phyloP scores from a whole-genome alignment of 495 filamentous ascomycete species.

The Aspergillus conjunctus region DNA sequence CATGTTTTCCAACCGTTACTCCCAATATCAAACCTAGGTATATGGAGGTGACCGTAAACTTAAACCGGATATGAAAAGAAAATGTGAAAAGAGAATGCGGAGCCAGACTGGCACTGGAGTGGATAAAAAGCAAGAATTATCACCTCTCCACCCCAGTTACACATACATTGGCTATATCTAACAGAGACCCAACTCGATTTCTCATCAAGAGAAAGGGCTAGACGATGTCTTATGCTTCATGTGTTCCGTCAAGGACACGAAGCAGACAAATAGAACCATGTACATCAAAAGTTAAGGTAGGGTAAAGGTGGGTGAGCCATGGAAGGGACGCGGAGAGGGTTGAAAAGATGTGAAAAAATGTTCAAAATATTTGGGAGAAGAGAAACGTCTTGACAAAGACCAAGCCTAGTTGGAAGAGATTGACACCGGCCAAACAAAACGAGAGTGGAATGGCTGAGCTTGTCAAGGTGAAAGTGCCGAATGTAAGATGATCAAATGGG shows the following conservation, averaged over 20 bases:
- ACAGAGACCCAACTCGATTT: not conserved
- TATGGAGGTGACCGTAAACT: not conserved
- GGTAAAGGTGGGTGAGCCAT: not conserved
- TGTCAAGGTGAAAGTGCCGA: conserved; percentile 10
- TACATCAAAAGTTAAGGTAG: conserved; percentile 2
- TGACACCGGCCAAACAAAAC: not conserved
- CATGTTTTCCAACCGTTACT: conserved; percentile 6
- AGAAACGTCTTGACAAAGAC: conserved; percentile 12
- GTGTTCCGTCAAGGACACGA: conserved; percentile 4
- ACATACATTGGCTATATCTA: conserved; percentile 15
- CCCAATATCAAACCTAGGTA: conserved; percentile 5
- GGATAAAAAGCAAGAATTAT: not conserved
- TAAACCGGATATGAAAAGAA: not conserved
- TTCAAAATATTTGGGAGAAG: conserved; percentile 15
- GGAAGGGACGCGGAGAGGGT: not conserved
- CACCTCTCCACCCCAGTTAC: not conserved
- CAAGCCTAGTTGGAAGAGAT: conserved; percentile 6
- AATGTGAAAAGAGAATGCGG: not conserved
- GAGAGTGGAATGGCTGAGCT: conserved; percentile 10
- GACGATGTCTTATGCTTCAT: conserved; percentile 9
- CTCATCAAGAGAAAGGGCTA: conserved; percentile 12
- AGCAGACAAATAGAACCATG: conserved; percentile 5
- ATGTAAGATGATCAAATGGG: not conserved
- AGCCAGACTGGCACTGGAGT: not conserved
- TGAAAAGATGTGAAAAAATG: conserved; percentile 5